A percentile compares a stretch with the other conserved stretches of the same genome.
Conservation (phyloP, 148 eudicot species). For the Camellia granthamiana region DNA sequence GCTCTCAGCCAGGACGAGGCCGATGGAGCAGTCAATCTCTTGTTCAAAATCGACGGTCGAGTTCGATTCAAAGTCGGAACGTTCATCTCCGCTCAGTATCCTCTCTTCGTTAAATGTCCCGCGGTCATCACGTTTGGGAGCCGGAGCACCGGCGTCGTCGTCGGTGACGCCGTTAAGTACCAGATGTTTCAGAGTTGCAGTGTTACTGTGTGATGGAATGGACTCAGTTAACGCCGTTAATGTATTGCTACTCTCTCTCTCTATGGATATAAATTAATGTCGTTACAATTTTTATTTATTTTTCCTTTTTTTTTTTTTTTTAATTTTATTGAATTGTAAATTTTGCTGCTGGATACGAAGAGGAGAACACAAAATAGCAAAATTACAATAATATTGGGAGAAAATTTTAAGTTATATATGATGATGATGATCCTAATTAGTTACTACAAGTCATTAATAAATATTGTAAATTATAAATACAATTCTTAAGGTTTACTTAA, state of each 20-base stretch:
- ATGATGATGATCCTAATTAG: too few species aligned
- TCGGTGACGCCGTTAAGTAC: slow-evolving; percentile 58
- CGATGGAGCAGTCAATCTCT: slow-evolving; percentile 40
- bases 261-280: background rate
- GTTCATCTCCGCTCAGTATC: slow-evolving; percentile 40
- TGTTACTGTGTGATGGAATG: slow-evolving; percentile 46
- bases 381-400: slow-evolving; percentile 12
- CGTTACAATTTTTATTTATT: background rate
- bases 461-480: too few species aligned
- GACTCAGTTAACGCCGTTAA: background rate
- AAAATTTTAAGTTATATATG: background rate
- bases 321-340: background rate
- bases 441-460: too few species aligned
- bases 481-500: too few species aligned
- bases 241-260: background rate
- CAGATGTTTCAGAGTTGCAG: slow-evolving; percentile 55
- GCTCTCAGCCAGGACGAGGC: slow-evolving; percentile 43
- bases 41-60: slow-evolving; percentile 57
- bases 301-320: background rate
- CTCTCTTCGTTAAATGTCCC: slow-evolving; percentile 54
- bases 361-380: slow-evolving; percentile 7
- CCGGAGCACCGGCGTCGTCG: slow-evolving; percentile 25
- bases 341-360: slow-evolving; percentile 11
- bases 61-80: slow-evolving; percentile 65
- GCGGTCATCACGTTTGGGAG: slow-evolving; percentile 54